These are phyloP conservation scores for Colletotrichum sansevieriae DNA, from an alignment of 2,329 filamentous ascomycete genomes.

Conservation along the genomic window DNA sequence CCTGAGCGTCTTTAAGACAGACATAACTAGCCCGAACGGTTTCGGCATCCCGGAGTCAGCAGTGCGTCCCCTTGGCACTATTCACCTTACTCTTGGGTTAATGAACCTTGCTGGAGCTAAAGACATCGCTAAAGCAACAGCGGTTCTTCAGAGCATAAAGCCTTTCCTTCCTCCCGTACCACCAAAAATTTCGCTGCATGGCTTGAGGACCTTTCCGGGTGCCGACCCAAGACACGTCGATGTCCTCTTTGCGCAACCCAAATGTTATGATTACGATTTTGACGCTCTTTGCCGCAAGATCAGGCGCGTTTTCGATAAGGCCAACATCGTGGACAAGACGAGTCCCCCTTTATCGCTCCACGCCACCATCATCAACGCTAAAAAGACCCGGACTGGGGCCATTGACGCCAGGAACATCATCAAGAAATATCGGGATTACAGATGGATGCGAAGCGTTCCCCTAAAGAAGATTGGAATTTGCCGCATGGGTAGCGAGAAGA, in stretches of 20 bases:
- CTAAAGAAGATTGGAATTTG: conserved; percentile 82
- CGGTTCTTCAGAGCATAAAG: conserved; percentile 50
- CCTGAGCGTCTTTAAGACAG: conserved; percentile 71
- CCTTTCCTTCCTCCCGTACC: conserved; percentile 37
- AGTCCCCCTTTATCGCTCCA: conserved; percentile 79
- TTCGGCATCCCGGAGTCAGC: conserved; percentile 73
- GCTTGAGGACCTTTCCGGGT: conserved; percentile 67
- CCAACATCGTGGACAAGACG: conserved; percentile 69
- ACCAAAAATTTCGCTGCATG: conserved; percentile 54
- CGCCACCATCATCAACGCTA: conserved; percentile 87
- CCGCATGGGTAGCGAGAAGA: conserved; percentile 85
- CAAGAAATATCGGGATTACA: conserved; percentile 71
- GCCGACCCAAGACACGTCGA: conserved; percentile 61
- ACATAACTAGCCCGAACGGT: conserved; percentile 61
- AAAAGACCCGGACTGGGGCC: conserved; percentile 55
- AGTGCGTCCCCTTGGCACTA: conserved; percentile 80
- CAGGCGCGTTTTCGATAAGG: conserved; percentile 64
- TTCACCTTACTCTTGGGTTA: conserved; percentile 88
- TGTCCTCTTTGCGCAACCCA: conserved; percentile 74
- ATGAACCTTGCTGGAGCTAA: conserved; percentile 75
- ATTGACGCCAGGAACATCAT: conserved; percentile 68
- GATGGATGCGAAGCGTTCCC: conserved; percentile 77
- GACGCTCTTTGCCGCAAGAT: conserved; percentile 69
- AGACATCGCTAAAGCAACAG: conserved; percentile 56
- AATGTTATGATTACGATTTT: conserved; percentile 65